Base-by-base conservation (phyloP, 1,139 yeast genomes). In the Hyphopichia khmerensis region DNA sequence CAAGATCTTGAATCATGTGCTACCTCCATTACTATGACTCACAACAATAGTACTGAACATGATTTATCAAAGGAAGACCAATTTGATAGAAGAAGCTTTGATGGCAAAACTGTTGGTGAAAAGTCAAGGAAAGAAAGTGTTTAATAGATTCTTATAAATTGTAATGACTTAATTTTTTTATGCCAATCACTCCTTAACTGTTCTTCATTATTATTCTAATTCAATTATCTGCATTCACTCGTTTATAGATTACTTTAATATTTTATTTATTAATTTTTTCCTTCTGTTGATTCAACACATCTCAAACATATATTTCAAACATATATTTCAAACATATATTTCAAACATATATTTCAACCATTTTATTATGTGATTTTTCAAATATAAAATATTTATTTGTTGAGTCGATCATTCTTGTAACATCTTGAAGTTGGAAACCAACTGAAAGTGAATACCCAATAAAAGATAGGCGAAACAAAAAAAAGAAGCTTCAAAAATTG, bases 1-100 rank as follows among this genome's bases (percentile, higher is more conserved):
- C 35, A 36, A 14, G 48, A 43, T 32, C 24, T 33, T 21, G 48
- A 45, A 27, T 43, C 46, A 4, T 42, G 43, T 26, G 44, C 43
- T 7, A 40, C 49, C 10, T 26, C 34, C 14, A 39, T 39, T 17
- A 39, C 41, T 15, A 35, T 39, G 27, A 30, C 29, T 11, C 17
- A 33, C 23, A 29, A 33, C 5, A 9, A 35, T 17, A 15, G 23
- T 5, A 13, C 33, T 13, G 15, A 23, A 8, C 29, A 26, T 14
- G 36, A 21, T 11, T 19, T 18, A 6, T 5, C 13, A 19, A 13
- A 33, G 14, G 34, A 32, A 3, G 32, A 29, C 5, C 23, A 32
- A 23, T 16, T 6, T 9, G 23, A 21, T 9, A n/a, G 34, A 24
- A 35, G 37, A 17, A 26, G 36, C n/a, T 16, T 11, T 7, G 17